Evolutionary conservation across 225 moss, liverwort and hornwort species (phyloP).

Genomic region (Rhytidiadelphus loreus): DNA sequence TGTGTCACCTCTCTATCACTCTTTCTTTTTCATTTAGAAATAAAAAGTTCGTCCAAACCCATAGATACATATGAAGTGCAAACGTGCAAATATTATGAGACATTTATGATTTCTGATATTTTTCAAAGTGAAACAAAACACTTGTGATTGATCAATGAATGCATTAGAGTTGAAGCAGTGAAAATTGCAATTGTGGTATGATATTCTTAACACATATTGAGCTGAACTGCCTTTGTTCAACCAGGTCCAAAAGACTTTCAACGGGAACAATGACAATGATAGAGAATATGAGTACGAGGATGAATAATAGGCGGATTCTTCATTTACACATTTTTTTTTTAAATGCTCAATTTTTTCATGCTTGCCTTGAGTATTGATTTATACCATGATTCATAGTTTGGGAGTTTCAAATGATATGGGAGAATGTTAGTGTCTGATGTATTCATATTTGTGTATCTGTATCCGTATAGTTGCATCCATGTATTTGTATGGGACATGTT

Average conservation of each 20-base stretch:
- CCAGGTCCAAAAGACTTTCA: not conserved
- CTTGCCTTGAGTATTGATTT: not conserved
- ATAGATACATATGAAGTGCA: not conserved
- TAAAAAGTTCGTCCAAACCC: not conserved
- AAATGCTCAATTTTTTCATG: not conserved
- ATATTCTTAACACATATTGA: not conserved
- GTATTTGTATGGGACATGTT: not conserved
- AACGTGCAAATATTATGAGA: not conserved
- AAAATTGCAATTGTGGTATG: not conserved
- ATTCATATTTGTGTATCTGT: not conserved
- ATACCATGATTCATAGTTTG: not conserved
- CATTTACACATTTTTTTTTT: not conserved
- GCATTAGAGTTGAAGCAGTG: not conserved
- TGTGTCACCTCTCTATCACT: not conserved
- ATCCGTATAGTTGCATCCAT: not conserved
- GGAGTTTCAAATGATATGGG: not conserved
- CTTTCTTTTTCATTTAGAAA: not conserved
- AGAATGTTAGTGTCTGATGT: not conserved
- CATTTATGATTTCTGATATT: not conserved
- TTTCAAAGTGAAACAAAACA: not conserved
- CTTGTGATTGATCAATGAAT: not conserved
- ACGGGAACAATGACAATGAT: constrained; percentile 1
- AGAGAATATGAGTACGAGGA: not conserved
- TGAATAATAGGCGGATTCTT: not conserved
- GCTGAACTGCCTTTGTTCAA: not conserved